Percentiles rank a stretch among this genome's conserved stretches.
These are phyloP conservation scores for Silene conica DNA, from an alignment of 148 eudicot species.

Conservation along the genomic window DNA sequence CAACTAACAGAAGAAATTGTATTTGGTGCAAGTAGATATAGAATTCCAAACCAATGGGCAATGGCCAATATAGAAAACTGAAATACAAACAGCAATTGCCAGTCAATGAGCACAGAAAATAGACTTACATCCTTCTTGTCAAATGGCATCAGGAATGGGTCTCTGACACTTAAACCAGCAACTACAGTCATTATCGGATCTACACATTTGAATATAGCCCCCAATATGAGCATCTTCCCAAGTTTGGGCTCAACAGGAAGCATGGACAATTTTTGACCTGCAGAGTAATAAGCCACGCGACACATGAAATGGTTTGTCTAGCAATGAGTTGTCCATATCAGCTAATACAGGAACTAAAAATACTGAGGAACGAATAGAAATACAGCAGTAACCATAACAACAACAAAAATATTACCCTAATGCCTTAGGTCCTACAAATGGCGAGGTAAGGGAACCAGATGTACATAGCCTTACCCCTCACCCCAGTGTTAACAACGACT, in stretches of 20 bases:
- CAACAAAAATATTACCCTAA: neutral
- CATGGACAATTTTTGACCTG: slow-evolving; percentile 81
- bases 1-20: neutral
- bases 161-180: slow-evolving; percentile 92
- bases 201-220: slow-evolving; percentile 88
- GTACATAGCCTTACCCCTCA: neutral
- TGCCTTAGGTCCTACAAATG: neutral
- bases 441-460: neutral
- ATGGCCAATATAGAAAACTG: neutral
- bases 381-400: neutral
- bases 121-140: slow-evolving; percentile 89
- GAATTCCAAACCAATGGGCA: neutral
- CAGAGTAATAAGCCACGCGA: slow-evolving; percentile 12
- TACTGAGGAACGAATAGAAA: neutral
- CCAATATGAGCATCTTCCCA: slow-evolving; percentile 89
- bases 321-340: neutral
- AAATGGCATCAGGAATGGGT: slow-evolving; percentile 82
- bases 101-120: neutral
- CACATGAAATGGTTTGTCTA: neutral
- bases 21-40: slow-evolving; percentile 6
- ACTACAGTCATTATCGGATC: slow-evolving; percentile 96
- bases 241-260: slow-evolving; percentile 97
- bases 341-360: neutral
- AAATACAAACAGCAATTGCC: neutral
- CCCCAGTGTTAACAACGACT: neutral